These are phyloP conservation scores for Alternaria angustiovoidea DNA, from an alignment of 2,329 filamentous ascomycete species.

Conservation along the genomic window DNA sequence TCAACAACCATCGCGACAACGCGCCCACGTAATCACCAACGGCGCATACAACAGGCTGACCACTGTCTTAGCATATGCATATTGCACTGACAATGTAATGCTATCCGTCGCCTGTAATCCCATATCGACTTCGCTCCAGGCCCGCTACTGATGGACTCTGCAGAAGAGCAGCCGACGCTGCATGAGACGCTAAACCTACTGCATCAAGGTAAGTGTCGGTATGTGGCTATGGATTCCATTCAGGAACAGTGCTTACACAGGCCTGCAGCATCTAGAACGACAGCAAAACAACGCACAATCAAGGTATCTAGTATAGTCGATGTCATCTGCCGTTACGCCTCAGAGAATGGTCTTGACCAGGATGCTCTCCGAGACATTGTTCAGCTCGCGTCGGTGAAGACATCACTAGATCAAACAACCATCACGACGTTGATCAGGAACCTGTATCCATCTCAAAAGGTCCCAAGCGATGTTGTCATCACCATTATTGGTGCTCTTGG, in stretches of 20 bases:
- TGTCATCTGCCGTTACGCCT: constrained; percentile 68
- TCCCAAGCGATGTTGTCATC: constrained; percentile 69
- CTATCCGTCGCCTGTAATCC: constrained; percentile 41
- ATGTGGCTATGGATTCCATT: constrained; percentile 23
- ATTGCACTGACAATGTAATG: constrained; percentile 37
- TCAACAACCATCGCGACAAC: constrained; percentile 40
- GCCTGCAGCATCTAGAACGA: constrained; percentile 49
- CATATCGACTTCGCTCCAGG: constrained; percentile 5
- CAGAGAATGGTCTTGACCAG: constrained; percentile 72
- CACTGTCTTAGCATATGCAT: constrained; percentile 33
- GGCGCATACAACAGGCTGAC: constrained; percentile 31
- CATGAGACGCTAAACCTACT: constrained; percentile 48
- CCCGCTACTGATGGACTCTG: constrained; percentile 35
- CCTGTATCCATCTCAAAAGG: constrained; percentile 74
- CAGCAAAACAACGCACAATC: constrained; percentile 70
- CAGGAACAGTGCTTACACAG: constrained; percentile 31
- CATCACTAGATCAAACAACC: constrained; percentile 78
- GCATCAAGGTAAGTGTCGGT: constrained; percentile 42
- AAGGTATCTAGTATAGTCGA: constrained; percentile 72
- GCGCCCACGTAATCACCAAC: constrained; percentile 23
- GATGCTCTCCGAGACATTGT: constrained; percentile 69
- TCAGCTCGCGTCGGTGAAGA: constrained; percentile 71
- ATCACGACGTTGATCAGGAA: constrained; percentile 74
- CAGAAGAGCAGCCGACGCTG: constrained; percentile 42
- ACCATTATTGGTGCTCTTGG: constrained; percentile 77